phyloP scores from a whole-genome alignment of 1,284 basidiomycete genomes.

The Ceratobasidium papillatum region DNA sequence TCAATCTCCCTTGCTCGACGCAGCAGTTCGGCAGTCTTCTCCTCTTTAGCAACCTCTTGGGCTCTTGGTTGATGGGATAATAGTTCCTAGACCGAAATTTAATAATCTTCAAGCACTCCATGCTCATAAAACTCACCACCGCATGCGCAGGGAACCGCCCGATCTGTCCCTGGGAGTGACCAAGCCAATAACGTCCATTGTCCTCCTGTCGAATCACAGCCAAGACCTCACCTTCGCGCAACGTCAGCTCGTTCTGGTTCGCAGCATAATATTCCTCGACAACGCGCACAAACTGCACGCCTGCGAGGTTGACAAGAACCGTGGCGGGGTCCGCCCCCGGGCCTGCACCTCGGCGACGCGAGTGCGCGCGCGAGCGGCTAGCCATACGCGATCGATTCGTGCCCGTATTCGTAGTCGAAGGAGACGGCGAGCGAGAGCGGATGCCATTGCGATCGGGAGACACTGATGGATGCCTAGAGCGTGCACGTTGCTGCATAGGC shows the following conservation, averaged over 20 bases:
- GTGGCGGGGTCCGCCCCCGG: constrained; percentile 10
- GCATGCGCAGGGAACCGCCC: constrained; percentile 28
- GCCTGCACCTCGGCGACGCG: constrained; percentile 8
- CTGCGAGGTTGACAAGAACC: constrained; percentile 25
- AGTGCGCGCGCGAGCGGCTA: constrained; percentile 26
- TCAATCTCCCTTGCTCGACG: constrained; percentile 35
- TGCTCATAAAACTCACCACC: constrained; percentile 18
- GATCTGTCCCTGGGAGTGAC: constrained; percentile 27
- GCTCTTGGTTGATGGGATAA: constrained; percentile 28
- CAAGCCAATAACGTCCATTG: constrained; percentile 20
- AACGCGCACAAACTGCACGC: constrained; percentile 34
- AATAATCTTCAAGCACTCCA: background rate
- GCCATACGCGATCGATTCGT: constrained; percentile 10
- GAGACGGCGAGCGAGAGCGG: constrained; percentile 33
- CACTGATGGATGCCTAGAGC: background rate
- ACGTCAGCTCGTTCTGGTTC: constrained; percentile 14
- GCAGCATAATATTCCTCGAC: background rate
- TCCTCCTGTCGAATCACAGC: constrained; percentile 22
- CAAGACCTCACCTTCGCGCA: constrained; percentile 30
- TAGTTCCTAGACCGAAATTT: constrained; percentile 6
- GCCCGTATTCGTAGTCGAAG: background rate
- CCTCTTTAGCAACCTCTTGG: constrained; percentile 10
- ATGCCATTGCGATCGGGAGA: background rate
- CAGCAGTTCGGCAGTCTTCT: constrained; percentile 34
- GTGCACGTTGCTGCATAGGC: background rate